phyloP scores from a whole-genome alignment of 2,329 filamentous ascomycete species.

The Sporothrix sp. region DNA sequence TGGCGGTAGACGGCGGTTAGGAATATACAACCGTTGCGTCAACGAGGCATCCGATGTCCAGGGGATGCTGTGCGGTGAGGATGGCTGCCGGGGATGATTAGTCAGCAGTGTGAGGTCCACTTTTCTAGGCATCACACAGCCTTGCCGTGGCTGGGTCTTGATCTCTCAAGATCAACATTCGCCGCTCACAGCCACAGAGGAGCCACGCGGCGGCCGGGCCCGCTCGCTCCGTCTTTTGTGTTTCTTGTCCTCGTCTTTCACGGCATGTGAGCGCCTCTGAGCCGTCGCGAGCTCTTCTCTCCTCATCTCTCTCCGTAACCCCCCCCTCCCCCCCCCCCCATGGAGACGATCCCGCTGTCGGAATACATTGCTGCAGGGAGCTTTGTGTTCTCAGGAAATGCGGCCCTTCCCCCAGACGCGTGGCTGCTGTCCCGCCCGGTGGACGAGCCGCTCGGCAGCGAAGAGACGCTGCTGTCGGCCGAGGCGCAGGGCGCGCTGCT shows the following conservation, averaged over 20 bases:
- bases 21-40: neutral
- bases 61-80: too few species aligned
- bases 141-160: neutral
- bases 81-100: too few species aligned
- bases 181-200: too few species aligned
- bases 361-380: constrained; percentile 5
- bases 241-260: neutral
- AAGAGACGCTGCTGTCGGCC: neutral
- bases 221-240: neutral
- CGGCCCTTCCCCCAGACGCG: neutral
- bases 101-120: too few species aligned
- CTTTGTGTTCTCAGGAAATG: neutral
- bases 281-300: too few species aligned
- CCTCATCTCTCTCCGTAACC: neutral
- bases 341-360: neutral
- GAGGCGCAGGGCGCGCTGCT: neutral
- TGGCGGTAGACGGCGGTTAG: constrained; percentile 25
- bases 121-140: neutral
- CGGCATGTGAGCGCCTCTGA: too few species aligned
- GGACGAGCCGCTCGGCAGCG: neutral
- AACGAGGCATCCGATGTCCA: too few species aligned
- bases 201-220: too few species aligned
- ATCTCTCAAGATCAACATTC: too few species aligned
- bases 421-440: neutral
- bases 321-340: neutral